phyloP scores from a whole-genome alignment of 805 yeast species.

The Candida odintsovae region DNA sequence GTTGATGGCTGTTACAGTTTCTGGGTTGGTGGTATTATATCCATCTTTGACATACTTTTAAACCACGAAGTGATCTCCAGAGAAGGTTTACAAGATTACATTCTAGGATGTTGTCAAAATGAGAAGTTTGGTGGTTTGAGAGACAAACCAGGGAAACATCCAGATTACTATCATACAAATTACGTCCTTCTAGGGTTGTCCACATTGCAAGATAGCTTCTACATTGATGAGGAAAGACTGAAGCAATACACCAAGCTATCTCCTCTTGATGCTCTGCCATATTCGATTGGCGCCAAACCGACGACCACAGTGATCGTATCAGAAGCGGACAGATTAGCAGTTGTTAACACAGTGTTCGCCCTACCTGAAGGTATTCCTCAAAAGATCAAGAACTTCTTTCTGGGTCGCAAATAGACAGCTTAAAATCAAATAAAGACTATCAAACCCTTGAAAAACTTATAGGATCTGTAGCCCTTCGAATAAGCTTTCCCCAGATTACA shows the following conservation, averaged over 20 bases:
- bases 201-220: constrained; percentile 16
- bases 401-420: background rate
- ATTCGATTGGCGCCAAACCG: constrained; percentile 7
- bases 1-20: constrained; percentile 96
- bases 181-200: constrained; percentile 73
- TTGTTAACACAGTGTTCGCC: constrained; percentile 56
- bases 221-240: constrained; percentile 1
- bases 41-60: constrained; percentile 52
- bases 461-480: no score
- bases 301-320: constrained; percentile 13
- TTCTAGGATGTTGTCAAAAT: constrained; percentile 70
- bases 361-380: constrained; percentile 41
- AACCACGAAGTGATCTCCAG: constrained; percentile 42
- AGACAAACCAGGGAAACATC: constrained; percentile 78
- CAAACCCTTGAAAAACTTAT: no score
- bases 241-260: background rate
- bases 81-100: constrained; percentile 55
- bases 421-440: background rate
- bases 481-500: no score
- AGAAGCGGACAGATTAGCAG: constrained; percentile 17
- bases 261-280: constrained; percentile 5
- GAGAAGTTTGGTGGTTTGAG: constrained; percentile 61
- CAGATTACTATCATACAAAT: constrained; percentile 90
- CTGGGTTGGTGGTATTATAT: constrained; percentile 84
- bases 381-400: constrained; percentile 16